A percentile compares a stretch with the other conserved stretches of the same genome.
Conservation (phyloP, 371 early-diverging fungal genomes). For the Mucor lusitanicus region DNA sequence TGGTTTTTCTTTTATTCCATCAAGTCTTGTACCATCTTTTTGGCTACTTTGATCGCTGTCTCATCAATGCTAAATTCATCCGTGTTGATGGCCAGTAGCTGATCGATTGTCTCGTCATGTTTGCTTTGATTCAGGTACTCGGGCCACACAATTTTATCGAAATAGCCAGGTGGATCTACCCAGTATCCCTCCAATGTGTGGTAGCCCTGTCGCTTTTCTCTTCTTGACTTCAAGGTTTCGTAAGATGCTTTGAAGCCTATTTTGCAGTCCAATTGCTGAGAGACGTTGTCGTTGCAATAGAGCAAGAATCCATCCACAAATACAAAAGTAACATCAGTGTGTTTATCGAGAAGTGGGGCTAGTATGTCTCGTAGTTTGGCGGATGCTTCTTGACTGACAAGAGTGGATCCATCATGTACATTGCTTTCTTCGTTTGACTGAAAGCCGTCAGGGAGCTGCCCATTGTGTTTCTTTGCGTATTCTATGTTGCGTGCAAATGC, state of each 20-base stretch:
- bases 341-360: not conserved
- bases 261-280: conserved; percentile 59
- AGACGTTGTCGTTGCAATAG: conserved; percentile 47
- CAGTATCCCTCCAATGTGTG: conserved; percentile 70
- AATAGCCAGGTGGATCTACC: conserved; percentile 88
- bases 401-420: conserved; percentile 42
- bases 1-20: not conserved
- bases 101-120: conserved; percentile 19
- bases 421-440: conserved; percentile 54
- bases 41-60: conserved; percentile 20
- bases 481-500: conserved; percentile 45
- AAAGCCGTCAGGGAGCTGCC: conserved; percentile 42
- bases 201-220: conserved; percentile 73
- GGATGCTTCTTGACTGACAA: conserved; percentile 6
- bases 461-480: conserved; percentile 36
- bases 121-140: conserved; percentile 56
- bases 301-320: conserved; percentile 88
- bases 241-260: conserved; percentile 65
- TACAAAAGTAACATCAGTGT: conserved; percentile 40
- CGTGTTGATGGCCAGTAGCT: conserved; percentile 29
- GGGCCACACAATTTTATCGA: conserved; percentile 85
- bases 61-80: conserved; percentile 28
- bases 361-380: not conserved
- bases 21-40: not conserved
- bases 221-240: conserved; percentile 62